These are phyloP conservation scores for Umbelopsis isabellina DNA, from an alignment of 192 early-diverging fungal genomes.

Conservation along the genomic window DNA sequence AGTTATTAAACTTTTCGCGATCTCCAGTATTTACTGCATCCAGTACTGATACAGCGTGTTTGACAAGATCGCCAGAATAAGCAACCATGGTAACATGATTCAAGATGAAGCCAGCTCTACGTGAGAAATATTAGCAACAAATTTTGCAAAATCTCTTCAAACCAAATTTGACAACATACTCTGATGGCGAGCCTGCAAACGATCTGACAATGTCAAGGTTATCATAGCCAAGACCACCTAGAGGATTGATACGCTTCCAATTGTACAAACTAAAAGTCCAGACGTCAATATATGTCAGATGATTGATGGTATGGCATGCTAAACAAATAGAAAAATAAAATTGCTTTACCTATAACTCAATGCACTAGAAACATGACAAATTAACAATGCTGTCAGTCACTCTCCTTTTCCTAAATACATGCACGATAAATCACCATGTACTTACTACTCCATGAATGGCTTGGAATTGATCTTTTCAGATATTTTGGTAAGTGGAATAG, in stretches of 20 bases:
- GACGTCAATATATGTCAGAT: neutral
- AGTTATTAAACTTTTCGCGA: conserved; percentile 65
- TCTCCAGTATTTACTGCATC: conserved; percentile 51
- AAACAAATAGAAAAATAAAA: neutral
- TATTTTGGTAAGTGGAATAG: conserved; percentile 73
- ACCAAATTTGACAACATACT: conserved; percentile 41
- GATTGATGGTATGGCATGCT: neutral
- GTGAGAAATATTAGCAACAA: neutral
- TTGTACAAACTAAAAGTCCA: conserved; percentile 73
- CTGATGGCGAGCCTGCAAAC: conserved; percentile 76
- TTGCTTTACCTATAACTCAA: conserved; percentile 59
- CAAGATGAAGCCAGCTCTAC: conserved; percentile 73
- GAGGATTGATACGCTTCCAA: conserved; percentile 71
- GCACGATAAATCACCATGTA: neutral
- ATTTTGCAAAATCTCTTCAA: too few relatives aligned
- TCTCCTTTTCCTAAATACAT: neutral
- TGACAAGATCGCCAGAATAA: conserved; percentile 70
- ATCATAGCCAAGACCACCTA: conserved; percentile 56
- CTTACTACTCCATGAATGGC: conserved; percentile 77
- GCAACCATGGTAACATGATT: conserved; percentile 90
- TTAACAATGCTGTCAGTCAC: neutral
- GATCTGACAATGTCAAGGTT: conserved; percentile 79
- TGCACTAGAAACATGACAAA: conserved; percentile 38
- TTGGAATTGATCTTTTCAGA: conserved; percentile 72
- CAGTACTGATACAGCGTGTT: conserved; percentile 62